Percentiles rank a stretch among this genome's conserved stretches.
Evolutionary conservation across 2,329 filamentous ascomycete species (phyloP).

Genomic region (Ophidiomyces ophidiicola): DNA sequence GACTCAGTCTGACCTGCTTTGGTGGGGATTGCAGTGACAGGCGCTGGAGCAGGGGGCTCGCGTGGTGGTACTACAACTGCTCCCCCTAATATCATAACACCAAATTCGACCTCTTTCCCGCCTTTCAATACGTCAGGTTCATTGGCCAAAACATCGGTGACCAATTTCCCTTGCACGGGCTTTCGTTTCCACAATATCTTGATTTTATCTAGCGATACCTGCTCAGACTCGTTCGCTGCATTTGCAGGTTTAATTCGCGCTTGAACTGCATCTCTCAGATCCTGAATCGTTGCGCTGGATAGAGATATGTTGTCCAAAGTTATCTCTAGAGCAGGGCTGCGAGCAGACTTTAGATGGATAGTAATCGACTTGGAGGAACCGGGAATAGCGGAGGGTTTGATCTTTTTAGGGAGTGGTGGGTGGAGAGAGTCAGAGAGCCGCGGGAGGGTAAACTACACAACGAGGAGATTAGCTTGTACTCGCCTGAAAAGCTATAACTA

Average conservation of each 20-base stretch:
- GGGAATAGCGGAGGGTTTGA: slow-evolving; percentile 23
- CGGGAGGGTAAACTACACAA: slow-evolving; percentile 35
- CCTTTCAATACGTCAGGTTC: slow-evolving; percentile 35
- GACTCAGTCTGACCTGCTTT: slow-evolving; percentile 18
- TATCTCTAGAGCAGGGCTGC: slow-evolving; percentile 59
- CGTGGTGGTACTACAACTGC: slow-evolving; percentile 32
- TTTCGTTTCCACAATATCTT: slow-evolving; percentile 81
- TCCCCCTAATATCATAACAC: slow-evolving; percentile 78
- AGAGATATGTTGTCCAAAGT: slow-evolving; percentile 49
- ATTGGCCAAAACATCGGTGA: slow-evolving; percentile 57
- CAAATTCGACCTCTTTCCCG: slow-evolving; percentile 54
- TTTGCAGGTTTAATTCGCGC: slow-evolving; percentile 36
- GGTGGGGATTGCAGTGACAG: not conserved
- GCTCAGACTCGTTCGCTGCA: slow-evolving; percentile 39
- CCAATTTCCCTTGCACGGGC: slow-evolving; percentile 64
- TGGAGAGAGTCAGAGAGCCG: slow-evolving; percentile 33
- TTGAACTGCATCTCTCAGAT: slow-evolving; percentile 61
- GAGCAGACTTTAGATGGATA: slow-evolving; percentile 43
- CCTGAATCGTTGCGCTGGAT: slow-evolving; percentile 60
- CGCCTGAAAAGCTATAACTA: no score
- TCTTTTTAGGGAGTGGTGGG: slow-evolving; percentile 34
- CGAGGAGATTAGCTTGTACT: no score
- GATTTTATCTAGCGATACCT: slow-evolving; percentile 54
- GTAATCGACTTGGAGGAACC: slow-evolving; percentile 32
- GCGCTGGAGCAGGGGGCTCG: slow-evolving; percentile 30